Base-by-base conservation (phyloP, 2,329 filamentous ascomycete genomes). In the Pyrenochaeta sp. region DNA sequence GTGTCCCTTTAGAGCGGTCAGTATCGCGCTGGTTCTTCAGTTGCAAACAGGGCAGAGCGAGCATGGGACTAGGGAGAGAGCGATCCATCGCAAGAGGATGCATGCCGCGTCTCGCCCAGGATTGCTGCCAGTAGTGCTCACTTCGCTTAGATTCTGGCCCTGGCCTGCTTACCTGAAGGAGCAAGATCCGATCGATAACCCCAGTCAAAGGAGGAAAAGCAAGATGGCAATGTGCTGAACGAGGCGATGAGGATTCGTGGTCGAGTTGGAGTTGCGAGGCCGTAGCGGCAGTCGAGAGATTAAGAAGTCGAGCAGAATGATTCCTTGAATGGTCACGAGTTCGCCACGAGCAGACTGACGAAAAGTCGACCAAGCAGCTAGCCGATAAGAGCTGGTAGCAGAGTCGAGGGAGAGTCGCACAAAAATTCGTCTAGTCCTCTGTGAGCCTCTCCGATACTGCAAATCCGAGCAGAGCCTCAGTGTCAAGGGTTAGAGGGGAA, bases 101-200 rank as follows among this genome's bases (percentile, higher is more conserved):
- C 49, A 51, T 34, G 36, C 49, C 27, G 45, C 19, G 27, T 46
- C 42, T 48, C 47, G 30, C 39, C 25, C 45, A 36, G n/a, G 28
- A 46, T 54, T 24, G 12, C 24, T 36, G 13, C 54, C 45, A 49
- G 53, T 37, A 46, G 39, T 22, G 42, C 56, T 54, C 45, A 42
- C 47, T 52, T 66, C 56, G 58, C 59, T 66, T 69, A 64, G 15
- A 25, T n/a, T 48, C 34, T 40, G 37, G 40, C 15, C 39, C 34
- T 52, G 53, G 48, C 22, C 27, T 65, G 56, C 65, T 68, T 68
- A 69, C 67, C 67, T 62, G 52, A 51, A 59, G 40, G 34, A 59
- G 57, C 34, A 61, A 50, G 6, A 52, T 50, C 36, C 19, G 48
- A 28, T 45, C 42, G 28, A 22, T n/a, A 47, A 47, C 22, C 49